Percentiles rank a stretch among this genome's conserved stretches.
These are phyloP conservation scores for Picea glauca DNA, from an alignment of 75 land plant species.

Conservation along the genomic window DNA sequence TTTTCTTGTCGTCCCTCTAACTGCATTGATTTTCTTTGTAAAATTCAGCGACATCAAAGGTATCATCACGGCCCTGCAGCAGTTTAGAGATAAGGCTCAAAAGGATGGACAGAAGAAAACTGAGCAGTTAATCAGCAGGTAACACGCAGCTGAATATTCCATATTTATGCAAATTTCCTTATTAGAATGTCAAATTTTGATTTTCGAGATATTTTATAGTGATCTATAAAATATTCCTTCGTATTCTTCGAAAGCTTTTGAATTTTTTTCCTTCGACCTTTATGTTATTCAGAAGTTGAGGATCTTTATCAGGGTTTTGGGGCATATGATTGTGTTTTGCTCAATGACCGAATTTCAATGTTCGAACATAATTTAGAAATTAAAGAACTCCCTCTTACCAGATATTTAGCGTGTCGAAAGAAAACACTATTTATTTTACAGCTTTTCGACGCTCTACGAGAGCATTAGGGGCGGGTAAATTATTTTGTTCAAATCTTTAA, in stretches of 20 bases:
- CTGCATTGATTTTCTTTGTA: not conserved
- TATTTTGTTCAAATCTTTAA: too few species aligned
- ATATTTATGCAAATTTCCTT: too few species aligned
- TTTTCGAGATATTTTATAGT: too few species aligned
- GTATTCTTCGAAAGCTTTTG: not conserved
- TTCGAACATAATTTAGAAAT: too few species aligned
- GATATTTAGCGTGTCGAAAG: too few species aligned
- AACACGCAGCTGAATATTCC: not conserved
- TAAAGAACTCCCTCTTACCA: too few species aligned
- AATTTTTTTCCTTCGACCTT: not conserved
- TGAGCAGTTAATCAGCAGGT: slow-evolving; percentile 71
- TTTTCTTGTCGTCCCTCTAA: not conserved
- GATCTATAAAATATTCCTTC: not conserved
- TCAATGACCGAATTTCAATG: too few species aligned
- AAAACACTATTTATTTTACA: too few species aligned
- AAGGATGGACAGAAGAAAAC: slow-evolving; percentile 78
- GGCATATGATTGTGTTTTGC: too few species aligned
- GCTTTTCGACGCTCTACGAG: too few species aligned
- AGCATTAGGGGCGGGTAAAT: too few species aligned
- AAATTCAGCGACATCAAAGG: slow-evolving; percentile 69
- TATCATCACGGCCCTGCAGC: slow-evolving; percentile 61
- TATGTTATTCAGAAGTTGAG: not conserved
- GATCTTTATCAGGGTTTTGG: not conserved
- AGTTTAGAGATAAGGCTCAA: slow-evolving; percentile 65
- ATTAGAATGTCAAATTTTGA: too few species aligned